Conservation (phyloP, 2,329 filamentous ascomycete genomes). For the Clarireedia hainanense region DNA sequence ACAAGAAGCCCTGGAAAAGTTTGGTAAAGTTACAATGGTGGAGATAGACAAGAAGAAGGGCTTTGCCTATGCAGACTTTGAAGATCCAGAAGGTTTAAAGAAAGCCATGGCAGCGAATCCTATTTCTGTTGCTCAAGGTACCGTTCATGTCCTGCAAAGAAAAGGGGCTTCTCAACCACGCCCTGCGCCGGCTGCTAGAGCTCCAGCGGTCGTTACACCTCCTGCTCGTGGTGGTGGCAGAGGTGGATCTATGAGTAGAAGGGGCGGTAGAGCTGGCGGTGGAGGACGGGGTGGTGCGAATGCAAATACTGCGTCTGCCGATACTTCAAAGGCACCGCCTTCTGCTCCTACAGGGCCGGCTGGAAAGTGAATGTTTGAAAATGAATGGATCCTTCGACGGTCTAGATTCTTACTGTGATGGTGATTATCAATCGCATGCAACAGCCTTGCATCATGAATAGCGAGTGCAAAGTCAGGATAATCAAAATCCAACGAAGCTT, state of each 20-base stretch:
- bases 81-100: conserved; percentile 60
- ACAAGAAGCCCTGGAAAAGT: conserved; percentile 63
- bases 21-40: conserved; percentile 68
- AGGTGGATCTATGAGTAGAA: conserved; percentile 18
- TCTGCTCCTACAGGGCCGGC: conserved; percentile 22
- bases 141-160: conserved; percentile 78
- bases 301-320: conserved; percentile 11
- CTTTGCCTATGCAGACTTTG: conserved; percentile 89
- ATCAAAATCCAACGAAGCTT: no score
- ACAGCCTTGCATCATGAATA: no score
- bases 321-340: conserved; percentile 9
- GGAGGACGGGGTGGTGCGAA: conserved; percentile 13
- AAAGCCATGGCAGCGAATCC: conserved; percentile 79
- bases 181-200: conserved; percentile 54
- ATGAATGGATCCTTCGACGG: no score
- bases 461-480: no score
- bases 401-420: no score
- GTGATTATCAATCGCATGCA: no score
- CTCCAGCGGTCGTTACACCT: conserved; percentile 12
- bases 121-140: conserved; percentile 73
- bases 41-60: conserved; percentile 94
- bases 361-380: conserved; percentile 13
- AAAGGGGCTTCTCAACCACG: conserved; percentile 76
- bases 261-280: conserved; percentile 20
- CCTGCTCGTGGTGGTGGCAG: conserved; percentile 19